These are phyloP conservation scores for Fistulinella prunicolor DNA, from an alignment of 768 basidiomycete genomes.

Conservation along the genomic window DNA sequence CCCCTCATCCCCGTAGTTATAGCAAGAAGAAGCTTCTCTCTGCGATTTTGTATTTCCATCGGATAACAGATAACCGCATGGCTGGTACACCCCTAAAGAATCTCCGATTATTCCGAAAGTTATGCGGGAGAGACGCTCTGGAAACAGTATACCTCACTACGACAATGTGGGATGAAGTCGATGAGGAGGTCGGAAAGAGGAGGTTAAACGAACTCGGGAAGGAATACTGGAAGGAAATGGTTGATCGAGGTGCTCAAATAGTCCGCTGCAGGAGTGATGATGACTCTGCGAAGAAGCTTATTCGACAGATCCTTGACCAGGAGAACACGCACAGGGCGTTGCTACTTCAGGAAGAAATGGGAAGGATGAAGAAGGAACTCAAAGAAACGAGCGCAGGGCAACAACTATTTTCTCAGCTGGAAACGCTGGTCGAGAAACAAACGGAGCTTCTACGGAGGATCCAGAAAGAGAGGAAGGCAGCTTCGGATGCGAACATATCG, in stretches of 20 bases:
- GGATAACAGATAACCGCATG: conserved; percentile 39
- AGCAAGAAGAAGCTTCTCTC: conserved; percentile 18
- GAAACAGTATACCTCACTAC: conserved; percentile 34
- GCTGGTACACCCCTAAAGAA: conserved; percentile 33
- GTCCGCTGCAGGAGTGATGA: conserved; percentile 7
- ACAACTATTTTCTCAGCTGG: conserved; percentile 8
- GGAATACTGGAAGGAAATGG: conserved; percentile 6
- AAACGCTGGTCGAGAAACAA: conserved; percentile 9
- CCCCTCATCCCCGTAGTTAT: conserved; percentile 2
- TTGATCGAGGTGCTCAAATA: conserved; percentile 8
- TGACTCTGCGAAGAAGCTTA: conserved; percentile 7
- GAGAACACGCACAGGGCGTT: background rate
- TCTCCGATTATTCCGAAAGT: conserved; percentile 30
- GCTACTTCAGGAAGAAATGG: conserved; percentile 11
- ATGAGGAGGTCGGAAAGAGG: conserved; percentile 14
- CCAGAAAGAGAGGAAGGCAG: conserved; percentile 4
- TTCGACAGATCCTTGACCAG: conserved; percentile 3
- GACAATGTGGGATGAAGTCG: conserved; percentile 36
- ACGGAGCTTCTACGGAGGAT: conserved; percentile 4
- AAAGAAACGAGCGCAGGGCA: conserved; percentile 10
- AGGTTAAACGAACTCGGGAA: conserved; percentile 4
- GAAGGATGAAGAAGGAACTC: conserved; percentile 1
- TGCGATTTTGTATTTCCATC: conserved; percentile 39
- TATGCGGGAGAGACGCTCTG: conserved; percentile 30
- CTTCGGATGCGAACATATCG: background rate